Percentiles rank a stretch among this genome's conserved stretches.
Evolutionary conservation across 1,284 basidiomycete genomes (phyloP).

Genomic region (Ceratobasidium sp.): DNA sequence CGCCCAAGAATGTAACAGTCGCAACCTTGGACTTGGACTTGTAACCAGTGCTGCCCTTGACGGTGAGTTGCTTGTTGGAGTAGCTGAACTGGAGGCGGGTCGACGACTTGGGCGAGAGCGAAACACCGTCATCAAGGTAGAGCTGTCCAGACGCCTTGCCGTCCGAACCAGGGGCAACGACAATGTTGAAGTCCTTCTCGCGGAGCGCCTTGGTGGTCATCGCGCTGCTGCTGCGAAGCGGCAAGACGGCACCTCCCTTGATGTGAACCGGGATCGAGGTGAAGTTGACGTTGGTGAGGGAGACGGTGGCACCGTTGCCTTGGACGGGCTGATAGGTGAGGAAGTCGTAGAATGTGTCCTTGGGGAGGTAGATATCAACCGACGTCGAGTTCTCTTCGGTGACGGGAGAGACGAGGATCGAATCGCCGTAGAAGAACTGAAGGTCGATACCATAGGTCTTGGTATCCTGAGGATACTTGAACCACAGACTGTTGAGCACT

Average conservation of each 20-base stretch:
- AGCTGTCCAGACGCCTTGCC: slow-evolving; percentile 60
- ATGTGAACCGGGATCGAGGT: slow-evolving; percentile 68
- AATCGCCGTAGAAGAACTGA: slow-evolving; percentile 72
- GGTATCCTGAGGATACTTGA: slow-evolving; percentile 66
- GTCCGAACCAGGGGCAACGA: slow-evolving; percentile 60
- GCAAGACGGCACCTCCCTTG: slow-evolving; percentile 63
- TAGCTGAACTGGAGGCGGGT: slow-evolving; percentile 59
- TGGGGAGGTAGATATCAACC: slow-evolving; percentile 66
- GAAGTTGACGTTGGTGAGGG: slow-evolving; percentile 59
- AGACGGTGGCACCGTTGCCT: slow-evolving; percentile 56
- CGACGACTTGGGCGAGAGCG: slow-evolving; percentile 53
- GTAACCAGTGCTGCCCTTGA: slow-evolving; percentile 61
- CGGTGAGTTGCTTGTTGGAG: slow-evolving; percentile 52
- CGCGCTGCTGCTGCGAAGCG: slow-evolving; percentile 59
- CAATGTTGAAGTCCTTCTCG: slow-evolving; percentile 64
- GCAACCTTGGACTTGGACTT: slow-evolving; percentile 40
- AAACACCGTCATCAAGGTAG: slow-evolving; percentile 70
- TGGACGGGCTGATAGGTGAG: slow-evolving; percentile 56
- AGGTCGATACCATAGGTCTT: slow-evolving; percentile 65
- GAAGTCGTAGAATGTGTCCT: slow-evolving; percentile 71
- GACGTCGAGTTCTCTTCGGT: slow-evolving; percentile 65
- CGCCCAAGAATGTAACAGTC: slow-evolving; percentile 41
- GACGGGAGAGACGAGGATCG: slow-evolving; percentile 71
- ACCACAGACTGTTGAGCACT: slow-evolving; percentile 66
- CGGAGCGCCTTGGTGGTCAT: slow-evolving; percentile 67